These are phyloP conservation scores for Vishniacozyma victoriae DNA, from an alignment of 768 basidiomycete species.

Conservation along the genomic window DNA sequence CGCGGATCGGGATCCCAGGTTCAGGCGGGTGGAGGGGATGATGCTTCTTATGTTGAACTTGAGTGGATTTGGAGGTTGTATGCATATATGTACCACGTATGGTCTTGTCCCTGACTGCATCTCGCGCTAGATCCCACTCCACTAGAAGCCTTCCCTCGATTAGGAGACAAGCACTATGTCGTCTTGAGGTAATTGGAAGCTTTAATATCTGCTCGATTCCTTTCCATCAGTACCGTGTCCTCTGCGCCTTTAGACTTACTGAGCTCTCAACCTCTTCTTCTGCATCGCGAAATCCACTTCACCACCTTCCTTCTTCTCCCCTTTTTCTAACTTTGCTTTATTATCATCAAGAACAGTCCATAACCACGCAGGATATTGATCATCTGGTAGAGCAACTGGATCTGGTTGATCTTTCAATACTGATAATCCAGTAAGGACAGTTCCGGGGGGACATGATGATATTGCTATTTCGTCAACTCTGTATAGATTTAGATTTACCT, in stretches of 20 bases:
- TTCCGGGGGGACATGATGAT: conserved; percentile 55
- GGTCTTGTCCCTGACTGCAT: no score
- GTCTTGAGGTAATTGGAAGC: conserved; percentile 76
- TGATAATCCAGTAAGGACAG: conserved; percentile 69
- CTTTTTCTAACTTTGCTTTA: not conserved
- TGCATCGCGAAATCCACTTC: conserved; percentile 29
- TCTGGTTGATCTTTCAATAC: conserved; percentile 77
- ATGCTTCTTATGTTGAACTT: not conserved
- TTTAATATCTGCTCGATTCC: conserved; percentile 60
- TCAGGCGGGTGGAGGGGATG: conserved; percentile 5
- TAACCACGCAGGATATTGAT: conserved; percentile 81
- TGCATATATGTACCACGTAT: not conserved
- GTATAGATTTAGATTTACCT: conserved; percentile 9
- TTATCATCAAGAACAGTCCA: conserved; percentile 62
- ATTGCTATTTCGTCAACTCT: conserved; percentile 7
- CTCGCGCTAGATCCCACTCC: no score
- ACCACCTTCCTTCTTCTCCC: conserved; percentile 1
- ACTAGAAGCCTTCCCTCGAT: no score
- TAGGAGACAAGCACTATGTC: no score
- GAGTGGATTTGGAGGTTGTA: not conserved
- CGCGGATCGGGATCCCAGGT: conserved; percentile 67
- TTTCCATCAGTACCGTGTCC: conserved; percentile 8
- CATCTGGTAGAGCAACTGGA: conserved; percentile 69
- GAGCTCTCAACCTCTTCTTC: conserved; percentile 36
- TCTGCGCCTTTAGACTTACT: no score